Evolutionary conservation across 2,329 filamentous ascomycete species (phyloP).

Genomic region (Blastomyces parvus): DNA sequence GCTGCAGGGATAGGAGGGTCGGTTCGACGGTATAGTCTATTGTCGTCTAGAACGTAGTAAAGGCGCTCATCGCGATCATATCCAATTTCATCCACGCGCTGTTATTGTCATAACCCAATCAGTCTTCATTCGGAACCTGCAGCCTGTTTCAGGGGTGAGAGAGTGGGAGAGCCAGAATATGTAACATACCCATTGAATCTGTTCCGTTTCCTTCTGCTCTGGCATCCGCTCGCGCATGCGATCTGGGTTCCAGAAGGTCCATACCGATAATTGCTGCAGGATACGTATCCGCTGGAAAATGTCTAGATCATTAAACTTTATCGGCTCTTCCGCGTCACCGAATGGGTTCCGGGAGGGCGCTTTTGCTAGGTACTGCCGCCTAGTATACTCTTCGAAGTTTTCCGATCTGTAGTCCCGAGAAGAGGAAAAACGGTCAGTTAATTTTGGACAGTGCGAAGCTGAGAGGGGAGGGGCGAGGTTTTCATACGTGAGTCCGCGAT

Average conservation of each 20-base stretch:
- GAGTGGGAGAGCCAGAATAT: neutral
- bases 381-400: slow-evolving; percentile 86
- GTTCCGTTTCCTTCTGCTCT: slow-evolving; percentile 69
- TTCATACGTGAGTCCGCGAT: slow-evolving; percentile 79
- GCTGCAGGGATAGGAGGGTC: slow-evolving; percentile 56
- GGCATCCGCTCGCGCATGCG: slow-evolving; percentile 78
- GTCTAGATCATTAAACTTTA: slow-evolving; percentile 71
- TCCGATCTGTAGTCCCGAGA: slow-evolving; percentile 50
- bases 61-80: slow-evolving; percentile 81
- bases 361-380: slow-evolving; percentile 78
- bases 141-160: neutral
- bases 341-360: slow-evolving; percentile 72
- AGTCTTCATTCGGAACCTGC: neutral
- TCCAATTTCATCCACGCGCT: slow-evolving; percentile 47
- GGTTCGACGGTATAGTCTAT: slow-evolving; percentile 81
- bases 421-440: slow-evolving; percentile 13
- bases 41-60: slow-evolving; percentile 89
- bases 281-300: slow-evolving; percentile 68
- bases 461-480: neutral
- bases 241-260: slow-evolving; percentile 81
- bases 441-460: neutral
- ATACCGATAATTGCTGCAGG: slow-evolving; percentile 79
- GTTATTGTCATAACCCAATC: slow-evolving; percentile 1
- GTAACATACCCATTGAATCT: slow-evolving; percentile 66
- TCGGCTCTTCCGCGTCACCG: slow-evolving; percentile 62